Percentiles rank a stretch among this genome's conserved stretches.
These are phyloP conservation scores for Candolleomyces efflorescens DNA, from an alignment of 768 basidiomycete species.

Conservation along the genomic window DNA sequence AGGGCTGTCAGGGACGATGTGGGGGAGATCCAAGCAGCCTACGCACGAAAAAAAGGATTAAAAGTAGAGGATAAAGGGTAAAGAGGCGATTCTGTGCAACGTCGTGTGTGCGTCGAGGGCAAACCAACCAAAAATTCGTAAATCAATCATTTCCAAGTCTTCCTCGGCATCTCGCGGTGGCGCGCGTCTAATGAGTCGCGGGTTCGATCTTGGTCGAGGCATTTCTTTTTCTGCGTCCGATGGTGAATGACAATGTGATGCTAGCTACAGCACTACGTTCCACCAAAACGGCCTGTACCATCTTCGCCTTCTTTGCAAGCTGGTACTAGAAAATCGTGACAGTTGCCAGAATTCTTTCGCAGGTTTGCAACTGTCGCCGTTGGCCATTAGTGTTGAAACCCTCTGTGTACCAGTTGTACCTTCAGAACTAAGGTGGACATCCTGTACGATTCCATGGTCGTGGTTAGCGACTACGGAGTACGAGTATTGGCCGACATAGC, in stretches of 20 bases:
- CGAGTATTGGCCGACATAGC: too few relatives aligned
- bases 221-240: not conserved
- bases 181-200: not conserved
- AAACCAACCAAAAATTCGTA: slow-evolving; percentile 7
- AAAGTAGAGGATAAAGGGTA: slow-evolving; percentile 20
- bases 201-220: not conserved
- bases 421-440: too few relatives aligned
- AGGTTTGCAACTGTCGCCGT: too few relatives aligned
- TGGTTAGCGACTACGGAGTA: too few relatives aligned
- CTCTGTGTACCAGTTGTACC: too few relatives aligned
- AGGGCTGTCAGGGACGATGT: not conserved
- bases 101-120: slow-evolving; percentile 10
- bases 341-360: too few relatives aligned
- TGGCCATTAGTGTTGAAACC: too few relatives aligned
- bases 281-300: not conserved
- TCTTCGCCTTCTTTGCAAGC: too few relatives aligned
- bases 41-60: slow-evolving; percentile 29
- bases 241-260: too few relatives aligned
- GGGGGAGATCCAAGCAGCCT: not conserved
- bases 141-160: slow-evolving; percentile 12
- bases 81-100: slow-evolving; percentile 13
- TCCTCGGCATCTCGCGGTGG: slow-evolving; percentile 14
- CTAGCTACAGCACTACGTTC: too few relatives aligned
- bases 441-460: too few relatives aligned
- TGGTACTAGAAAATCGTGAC: too few relatives aligned